phyloP scores from a whole-genome alignment of 352 stramenopile species.

The Synura sp. region DNA sequence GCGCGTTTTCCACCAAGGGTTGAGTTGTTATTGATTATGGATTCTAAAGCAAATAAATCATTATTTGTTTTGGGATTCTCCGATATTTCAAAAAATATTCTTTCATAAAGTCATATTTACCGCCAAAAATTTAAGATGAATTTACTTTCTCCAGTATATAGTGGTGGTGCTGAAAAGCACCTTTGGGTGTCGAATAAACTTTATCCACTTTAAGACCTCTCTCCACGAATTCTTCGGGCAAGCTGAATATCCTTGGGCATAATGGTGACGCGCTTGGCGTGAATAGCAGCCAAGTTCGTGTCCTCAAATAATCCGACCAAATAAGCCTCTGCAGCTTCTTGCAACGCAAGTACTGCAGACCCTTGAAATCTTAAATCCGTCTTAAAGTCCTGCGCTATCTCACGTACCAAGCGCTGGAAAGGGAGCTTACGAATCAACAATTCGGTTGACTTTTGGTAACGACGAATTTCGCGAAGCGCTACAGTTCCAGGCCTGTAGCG shows the following conservation, averaged over 20 bases:
- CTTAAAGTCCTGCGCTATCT: slow-evolving; percentile 94
- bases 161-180: too few species aligned
- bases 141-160: too few species aligned
- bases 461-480: slow-evolving; percentile 79
- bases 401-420: slow-evolving; percentile 77
- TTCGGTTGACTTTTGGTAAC: slow-evolving; percentile 86
- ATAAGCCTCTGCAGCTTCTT: slow-evolving; percentile 86
- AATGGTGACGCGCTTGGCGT: slow-evolving; percentile 93
- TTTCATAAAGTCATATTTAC: too few species aligned
- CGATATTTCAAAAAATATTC: too few species aligned
- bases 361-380: slow-evolving; percentile 91
- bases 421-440: slow-evolving; percentile 81
- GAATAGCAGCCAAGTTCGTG: slow-evolving; percentile 89
- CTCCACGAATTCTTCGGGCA: slow-evolving; percentile 79
- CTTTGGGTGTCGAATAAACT: too few species aligned
- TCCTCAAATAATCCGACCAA: slow-evolving; percentile 91
- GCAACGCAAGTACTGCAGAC: slow-evolving; percentile 80
- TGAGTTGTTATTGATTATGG: too few species aligned
- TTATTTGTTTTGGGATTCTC: too few species aligned
- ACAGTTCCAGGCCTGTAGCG: slow-evolving; percentile 73
- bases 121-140: too few species aligned
- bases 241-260: slow-evolving; percentile 95
- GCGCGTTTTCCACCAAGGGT: too few species aligned
- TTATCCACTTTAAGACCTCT: slow-evolving; percentile 51
- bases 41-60: too few species aligned